Base-by-base conservation (phyloP, 2,329 filamentous ascomycete genomes). In the Gremmenia infestans region DNA sequence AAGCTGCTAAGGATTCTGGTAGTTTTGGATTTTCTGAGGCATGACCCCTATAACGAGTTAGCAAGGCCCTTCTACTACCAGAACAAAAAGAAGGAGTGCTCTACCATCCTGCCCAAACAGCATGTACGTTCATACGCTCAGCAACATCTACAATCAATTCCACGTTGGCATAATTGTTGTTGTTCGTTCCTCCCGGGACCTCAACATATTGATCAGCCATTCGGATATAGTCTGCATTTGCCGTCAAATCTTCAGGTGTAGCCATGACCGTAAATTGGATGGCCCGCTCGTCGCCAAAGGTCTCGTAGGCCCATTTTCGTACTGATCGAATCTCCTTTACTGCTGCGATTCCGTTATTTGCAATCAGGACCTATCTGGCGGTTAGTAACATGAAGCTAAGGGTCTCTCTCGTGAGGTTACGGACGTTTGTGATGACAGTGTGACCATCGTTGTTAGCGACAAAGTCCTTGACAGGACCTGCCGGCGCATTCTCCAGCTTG, bases 201-300 rank as follows among this genome's bases (percentile, higher is more conserved):
- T 99, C 94, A 67, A 99, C 94, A 74, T 99, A 99, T 81, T 97
- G 91, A 76, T 99, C 94, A 36, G 94, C 94, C 94, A 99, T 97
- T 72, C 94, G 86, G 73, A 99, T 99, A 78, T 99, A 99, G 76
- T 99, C 94, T 65, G 94, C 94, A 74, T 99, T 99, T 72, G 94
- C 94, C 72, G 88, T 85, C 71, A 99, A 76, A 86, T 99, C 94
- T 77, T 99, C 94, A 50, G 94, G 94, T 40, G 94, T 99, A 67
- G 94, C 94, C 94, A 99, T 99, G 72, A 99, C 94, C 61, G 94
- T 99, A 78, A 99, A 99, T 72, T 97, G 92, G 71, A 99, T 97
- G 68, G 93, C 94, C 70, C 89, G 85, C 80, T 99, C 94, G 76
- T 99, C 92, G 77, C 94, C 93, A 72, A 99, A 99, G 7, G 90